Evolutionary conservation across 2,329 filamentous ascomycete genomes (phyloP).

Genomic region (Neoascochyta sp.): DNA sequence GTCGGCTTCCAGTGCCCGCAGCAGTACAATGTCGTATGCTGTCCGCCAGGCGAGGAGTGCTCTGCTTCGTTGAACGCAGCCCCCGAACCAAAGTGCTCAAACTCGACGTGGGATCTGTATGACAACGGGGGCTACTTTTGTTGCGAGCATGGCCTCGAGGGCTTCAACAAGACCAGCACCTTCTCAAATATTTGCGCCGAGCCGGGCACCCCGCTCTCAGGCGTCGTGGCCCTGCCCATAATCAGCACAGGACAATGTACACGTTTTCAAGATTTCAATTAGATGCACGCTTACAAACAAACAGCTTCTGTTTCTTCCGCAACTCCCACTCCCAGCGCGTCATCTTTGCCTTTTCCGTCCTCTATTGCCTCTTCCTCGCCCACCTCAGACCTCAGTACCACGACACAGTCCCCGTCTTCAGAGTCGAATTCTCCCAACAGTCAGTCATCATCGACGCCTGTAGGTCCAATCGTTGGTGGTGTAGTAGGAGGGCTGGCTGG

Average conservation of each 20-base stretch:
- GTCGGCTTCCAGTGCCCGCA: constrained; percentile 3
- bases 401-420: too few relatives aligned
- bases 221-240: too few relatives aligned
- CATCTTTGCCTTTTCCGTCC: too few relatives aligned
- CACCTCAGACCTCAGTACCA: too few relatives aligned
- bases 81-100: constrained; percentile 4
- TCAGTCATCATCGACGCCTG: constrained; percentile 1
- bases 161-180: constrained; percentile 1
- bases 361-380: too few relatives aligned
- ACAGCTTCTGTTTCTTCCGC: too few relatives aligned
- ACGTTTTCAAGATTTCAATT: too few relatives aligned
- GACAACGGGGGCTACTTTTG: constrained; percentile 10
- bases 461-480: constrained; percentile 7
- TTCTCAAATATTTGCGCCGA: constrained; percentile 4
- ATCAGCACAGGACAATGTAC: background rate
- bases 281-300: too few relatives aligned
- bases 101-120: constrained; percentile 8
- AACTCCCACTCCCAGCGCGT: too few relatives aligned
- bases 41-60: constrained; percentile 2
- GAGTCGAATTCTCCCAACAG: too few relatives aligned
- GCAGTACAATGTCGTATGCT: constrained; percentile 6
- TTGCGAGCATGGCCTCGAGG: constrained; percentile 6
- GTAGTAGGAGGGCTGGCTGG: constrained; percentile 5
- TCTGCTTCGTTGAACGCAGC: constrained; percentile 2
- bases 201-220: background rate